phyloP scores from a whole-genome alignment of 495 filamentous ascomycete genomes.

The Talaromyces proteolyticus region DNA sequence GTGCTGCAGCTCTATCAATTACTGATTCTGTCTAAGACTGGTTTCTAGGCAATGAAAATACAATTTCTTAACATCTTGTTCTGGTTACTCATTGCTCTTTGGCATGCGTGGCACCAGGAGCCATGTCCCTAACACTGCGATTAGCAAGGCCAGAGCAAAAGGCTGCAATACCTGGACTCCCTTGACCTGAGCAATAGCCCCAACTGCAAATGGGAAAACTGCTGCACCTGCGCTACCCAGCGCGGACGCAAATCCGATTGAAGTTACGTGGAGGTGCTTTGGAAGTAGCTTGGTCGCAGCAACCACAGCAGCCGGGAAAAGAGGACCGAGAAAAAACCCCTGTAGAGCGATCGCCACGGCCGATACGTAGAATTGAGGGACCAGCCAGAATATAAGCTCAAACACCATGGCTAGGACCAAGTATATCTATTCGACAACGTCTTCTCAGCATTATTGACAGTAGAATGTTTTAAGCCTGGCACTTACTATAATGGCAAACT shows the following conservation, averaged over 20 bases:
- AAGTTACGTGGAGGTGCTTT: constrained; percentile 67
- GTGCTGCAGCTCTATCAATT: not conserved
- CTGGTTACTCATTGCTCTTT: constrained; percentile 2
- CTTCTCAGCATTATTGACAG: constrained; percentile 7
- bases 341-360: constrained; percentile 62
- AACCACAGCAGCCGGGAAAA: constrained; percentile 72
- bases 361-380: constrained; percentile 67
- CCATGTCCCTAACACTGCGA: constrained; percentile 53
- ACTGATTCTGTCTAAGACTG: too few species aligned
- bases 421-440: constrained; percentile 33
- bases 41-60: not conserved
- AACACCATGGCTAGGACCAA: constrained; percentile 43
- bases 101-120: constrained; percentile 25
- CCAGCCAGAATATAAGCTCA: constrained; percentile 60
- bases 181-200: constrained; percentile 73
- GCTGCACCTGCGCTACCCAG: constrained; percentile 77
- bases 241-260: constrained; percentile 78
- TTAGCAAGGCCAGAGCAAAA: constrained; percentile 63
- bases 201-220: constrained; percentile 77
- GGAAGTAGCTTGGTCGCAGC: constrained; percentile 80
- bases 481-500: constrained; percentile 46
- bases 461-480: too few species aligned
- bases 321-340: constrained; percentile 63
- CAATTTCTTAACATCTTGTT: too few species aligned
- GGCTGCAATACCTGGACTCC: constrained; percentile 78